A percentile compares a stretch with the other conserved stretches of the same genome.
phyloP scores from a whole-genome alignment of 1,139 yeast genomes.

The Suhomyces taliae region DNA sequence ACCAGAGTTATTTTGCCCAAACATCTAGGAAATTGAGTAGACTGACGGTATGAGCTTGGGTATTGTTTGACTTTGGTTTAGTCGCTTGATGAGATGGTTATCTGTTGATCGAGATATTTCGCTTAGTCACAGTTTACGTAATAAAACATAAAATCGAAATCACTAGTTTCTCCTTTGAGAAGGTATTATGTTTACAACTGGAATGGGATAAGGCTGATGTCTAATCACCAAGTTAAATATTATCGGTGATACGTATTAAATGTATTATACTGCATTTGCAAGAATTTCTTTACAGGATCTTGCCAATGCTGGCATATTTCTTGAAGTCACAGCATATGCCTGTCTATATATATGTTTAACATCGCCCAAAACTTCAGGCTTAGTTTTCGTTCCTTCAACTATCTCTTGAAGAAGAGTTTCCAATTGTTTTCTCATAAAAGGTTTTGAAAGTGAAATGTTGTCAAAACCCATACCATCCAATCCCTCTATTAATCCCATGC shows the following conservation, averaged over 20 bases:
- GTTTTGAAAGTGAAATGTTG: conserved; percentile 77
- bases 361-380: conserved; percentile 55
- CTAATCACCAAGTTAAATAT: too few relatives aligned
- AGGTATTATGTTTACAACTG: too few relatives aligned
- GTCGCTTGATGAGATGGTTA: neutral
- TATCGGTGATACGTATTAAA: neutral
- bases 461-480: conserved; percentile 78
- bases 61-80: neutral
- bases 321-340: conserved; percentile 49
- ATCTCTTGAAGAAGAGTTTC: conserved; percentile 69
- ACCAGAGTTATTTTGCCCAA: conserved; percentile 3
- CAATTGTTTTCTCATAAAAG: conserved; percentile 76
- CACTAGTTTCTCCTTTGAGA: too few relatives aligned
- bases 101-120: neutral
- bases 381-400: conserved; percentile 60
- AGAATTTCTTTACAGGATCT: conserved; percentile 20
- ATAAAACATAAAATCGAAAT: too few relatives aligned
- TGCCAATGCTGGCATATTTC: conserved; percentile 29
- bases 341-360: conserved; percentile 62
- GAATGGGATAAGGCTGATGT: too few relatives aligned
- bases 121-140: neutral
- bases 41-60: too few relatives aligned
- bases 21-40: conserved; percentile 1
- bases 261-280: neutral
- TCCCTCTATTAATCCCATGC: conserved; percentile 86